Evolutionary conservation across 345 rosid species (phyloP).

Genomic region (Cardamine chenopodiifolia): DNA sequence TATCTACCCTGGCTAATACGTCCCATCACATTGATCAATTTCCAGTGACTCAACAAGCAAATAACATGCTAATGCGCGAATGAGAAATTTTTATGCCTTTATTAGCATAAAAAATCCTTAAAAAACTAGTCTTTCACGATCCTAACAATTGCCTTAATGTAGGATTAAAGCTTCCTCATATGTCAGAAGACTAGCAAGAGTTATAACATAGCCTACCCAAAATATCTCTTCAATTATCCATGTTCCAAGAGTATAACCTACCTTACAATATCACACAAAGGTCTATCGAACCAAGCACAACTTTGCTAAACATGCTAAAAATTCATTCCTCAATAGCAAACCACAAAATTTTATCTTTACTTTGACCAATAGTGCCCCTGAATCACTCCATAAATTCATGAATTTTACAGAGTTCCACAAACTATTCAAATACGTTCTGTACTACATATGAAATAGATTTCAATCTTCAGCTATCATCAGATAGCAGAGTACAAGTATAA

Average conservation of each 20-base stretch:
- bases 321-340: not conserved
- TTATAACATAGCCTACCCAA: not conserved
- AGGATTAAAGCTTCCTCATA: not conserved
- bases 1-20: not conserved
- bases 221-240: not conserved
- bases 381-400: not conserved
- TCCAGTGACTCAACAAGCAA: not conserved
- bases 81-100: not conserved
- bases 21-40: not conserved
- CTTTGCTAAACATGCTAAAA: not conserved
- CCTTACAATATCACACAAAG: not conserved
- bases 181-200: not conserved
- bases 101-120: not conserved
- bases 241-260: not conserved
- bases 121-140: not conserved
- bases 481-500: not conserved
- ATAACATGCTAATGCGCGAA: not conserved
- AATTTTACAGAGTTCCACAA: slow-evolving; percentile 16
- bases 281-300: slow-evolving; percentile 9
- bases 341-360: not conserved
- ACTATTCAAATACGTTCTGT: not conserved
- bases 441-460: not conserved
- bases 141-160: not conserved
- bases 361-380: not conserved
- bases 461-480: not conserved